phyloP scores from a whole-genome alignment of 73 alveolate genomes.

The Paramecium pentaurelia region DNA sequence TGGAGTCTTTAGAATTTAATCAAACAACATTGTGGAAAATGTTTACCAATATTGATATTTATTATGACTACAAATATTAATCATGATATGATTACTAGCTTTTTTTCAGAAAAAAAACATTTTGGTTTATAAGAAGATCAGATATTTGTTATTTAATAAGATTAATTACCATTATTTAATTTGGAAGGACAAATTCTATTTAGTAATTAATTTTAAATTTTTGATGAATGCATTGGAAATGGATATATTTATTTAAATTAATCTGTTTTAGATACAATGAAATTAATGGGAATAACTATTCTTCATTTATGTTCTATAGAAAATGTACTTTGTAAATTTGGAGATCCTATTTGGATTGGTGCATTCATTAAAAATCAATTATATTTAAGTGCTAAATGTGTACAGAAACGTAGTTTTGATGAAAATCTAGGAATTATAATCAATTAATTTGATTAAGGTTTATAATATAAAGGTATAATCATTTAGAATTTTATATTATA shows the following conservation, averaged over 20 bases:
- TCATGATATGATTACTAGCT: constrained; percentile 59
- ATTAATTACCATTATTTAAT: constrained; percentile 69
- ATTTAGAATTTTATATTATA: not conserved
- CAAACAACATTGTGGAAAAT: not conserved
- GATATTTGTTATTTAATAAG: constrained; percentile 68
- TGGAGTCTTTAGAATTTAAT: constrained; percentile 7
- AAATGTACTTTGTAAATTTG: constrained; percentile 70
- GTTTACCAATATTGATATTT: constrained; percentile 56
- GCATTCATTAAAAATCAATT: not conserved
- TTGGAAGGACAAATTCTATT: constrained; percentile 73
- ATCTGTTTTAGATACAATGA: constrained; percentile 21
- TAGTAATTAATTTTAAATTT: not conserved
- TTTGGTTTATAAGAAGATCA: constrained; percentile 70
- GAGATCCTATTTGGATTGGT: constrained; percentile 81
- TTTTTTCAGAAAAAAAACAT: constrained; percentile 67
- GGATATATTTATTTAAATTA: constrained; percentile 72
- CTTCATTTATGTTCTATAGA: constrained; percentile 82
- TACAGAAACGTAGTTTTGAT: constrained; percentile 56
- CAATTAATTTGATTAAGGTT: not conserved
- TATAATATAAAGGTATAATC: not conserved
- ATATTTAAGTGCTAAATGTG: constrained; percentile 54
- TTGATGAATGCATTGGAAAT: constrained; percentile 59
- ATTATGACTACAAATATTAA: constrained; percentile 74
- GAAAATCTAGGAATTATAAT: constrained; percentile 77
- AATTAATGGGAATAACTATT: constrained; percentile 52